Conservation (phyloP, 2,329 filamentous ascomycete species). For the Aspergillus sp. region DNA sequence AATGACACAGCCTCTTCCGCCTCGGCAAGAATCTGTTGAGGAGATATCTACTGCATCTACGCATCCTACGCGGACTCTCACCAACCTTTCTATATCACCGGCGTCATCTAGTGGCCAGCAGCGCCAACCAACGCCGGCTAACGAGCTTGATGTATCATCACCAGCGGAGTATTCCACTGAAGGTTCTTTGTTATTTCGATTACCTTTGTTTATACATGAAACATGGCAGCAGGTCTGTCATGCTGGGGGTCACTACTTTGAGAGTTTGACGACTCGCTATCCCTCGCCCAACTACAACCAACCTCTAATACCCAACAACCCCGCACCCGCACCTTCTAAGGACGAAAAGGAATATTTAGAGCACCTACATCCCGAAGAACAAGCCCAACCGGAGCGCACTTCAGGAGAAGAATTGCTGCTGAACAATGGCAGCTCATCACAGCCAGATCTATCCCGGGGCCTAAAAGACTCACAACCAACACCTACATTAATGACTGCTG, state of each 20-base stretch:
- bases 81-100: conserved; percentile 14
- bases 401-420: not conserved
- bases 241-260: conserved; percentile 15
- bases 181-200: not conserved
- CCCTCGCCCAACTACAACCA: not conserved
- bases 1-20: conserved; percentile 21
- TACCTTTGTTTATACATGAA: conserved; percentile 15
- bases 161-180: not conserved
- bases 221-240: conserved; percentile 37
- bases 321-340: conserved; percentile 1
- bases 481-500: conserved; percentile 13
- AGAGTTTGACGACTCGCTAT: conserved; percentile 4
- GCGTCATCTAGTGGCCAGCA: conserved; percentile 9
- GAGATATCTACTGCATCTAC: conserved; percentile 1
- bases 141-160: conserved; percentile 7
- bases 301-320: not conserved
- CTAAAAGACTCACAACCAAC: not conserved
- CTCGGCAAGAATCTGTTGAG: conserved; percentile 15
- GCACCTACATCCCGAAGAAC: not conserved
- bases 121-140: not conserved
- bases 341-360: not conserved
- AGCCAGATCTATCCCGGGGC: not conserved
- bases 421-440: conserved; percentile 1
- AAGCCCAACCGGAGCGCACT: not conserved
- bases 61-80: conserved; percentile 9